These are phyloP conservation scores for Geopyxis carbonaria DNA, from an alignment of 495 filamentous ascomycete species.

Conservation along the genomic window DNA sequence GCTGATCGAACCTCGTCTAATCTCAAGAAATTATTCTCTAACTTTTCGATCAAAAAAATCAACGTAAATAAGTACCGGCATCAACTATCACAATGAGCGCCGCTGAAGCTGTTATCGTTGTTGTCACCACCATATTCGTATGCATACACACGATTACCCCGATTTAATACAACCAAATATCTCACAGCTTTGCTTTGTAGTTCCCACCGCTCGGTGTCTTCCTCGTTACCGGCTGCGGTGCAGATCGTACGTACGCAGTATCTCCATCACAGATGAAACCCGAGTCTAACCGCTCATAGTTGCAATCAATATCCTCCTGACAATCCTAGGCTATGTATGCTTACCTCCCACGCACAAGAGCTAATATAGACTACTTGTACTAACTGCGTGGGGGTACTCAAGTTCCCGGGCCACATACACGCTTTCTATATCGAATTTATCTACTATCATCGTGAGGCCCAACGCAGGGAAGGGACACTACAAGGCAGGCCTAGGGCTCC, in stretches of 20 bases:
- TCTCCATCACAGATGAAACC: background rate
- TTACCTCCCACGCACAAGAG: conserved; percentile 42
- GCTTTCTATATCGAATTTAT: conserved; percentile 85
- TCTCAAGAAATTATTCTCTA: too few species aligned
- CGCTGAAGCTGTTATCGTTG: too few species aligned
- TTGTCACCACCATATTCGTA: too few species aligned
- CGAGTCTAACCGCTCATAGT: conserved; percentile 22
- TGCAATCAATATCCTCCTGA: conserved; percentile 74
- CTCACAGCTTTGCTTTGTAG: conserved; percentile 2
- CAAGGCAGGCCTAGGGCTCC: too few species aligned
- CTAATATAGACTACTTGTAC: too few species aligned
- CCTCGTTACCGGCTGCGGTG: conserved; percentile 69
- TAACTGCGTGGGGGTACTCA: too few species aligned
- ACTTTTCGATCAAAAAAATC: too few species aligned
- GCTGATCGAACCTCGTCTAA: too few species aligned
- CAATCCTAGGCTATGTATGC: conserved; percentile 50
- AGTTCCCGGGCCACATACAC: conserved; percentile 68
- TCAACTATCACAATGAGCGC: too few species aligned
- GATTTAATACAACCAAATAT: background rate
- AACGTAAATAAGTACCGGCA: too few species aligned
- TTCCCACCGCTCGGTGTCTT: conserved; percentile 82
- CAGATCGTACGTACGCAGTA: conserved; percentile 31
- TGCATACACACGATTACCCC: background rate
- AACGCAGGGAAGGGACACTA: too few species aligned
- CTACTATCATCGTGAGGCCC: too few species aligned